phyloP scores from a whole-genome alignment of 2,329 filamentous ascomycete species.

The Fusarium napiforme region DNA sequence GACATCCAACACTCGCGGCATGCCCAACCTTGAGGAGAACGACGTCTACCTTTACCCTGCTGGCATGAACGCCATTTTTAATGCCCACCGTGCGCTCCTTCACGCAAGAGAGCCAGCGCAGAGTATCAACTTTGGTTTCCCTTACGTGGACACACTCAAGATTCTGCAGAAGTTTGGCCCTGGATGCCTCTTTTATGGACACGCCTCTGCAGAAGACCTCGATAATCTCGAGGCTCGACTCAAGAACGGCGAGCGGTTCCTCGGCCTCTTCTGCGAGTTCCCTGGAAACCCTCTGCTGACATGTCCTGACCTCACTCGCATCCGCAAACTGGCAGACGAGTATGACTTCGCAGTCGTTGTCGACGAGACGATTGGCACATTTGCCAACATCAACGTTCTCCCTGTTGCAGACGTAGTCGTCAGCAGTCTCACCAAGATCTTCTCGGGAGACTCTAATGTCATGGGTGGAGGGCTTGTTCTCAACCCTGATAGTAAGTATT shows the following conservation, averaged over 20 bases:
- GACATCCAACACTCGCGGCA: conserved; percentile 62
- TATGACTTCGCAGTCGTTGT: conserved; percentile 92
- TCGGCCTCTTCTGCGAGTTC: conserved; percentile 93
- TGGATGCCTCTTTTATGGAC: conserved; percentile 88
- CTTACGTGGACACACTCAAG: conserved; percentile 96
- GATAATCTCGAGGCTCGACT: conserved; percentile 84
- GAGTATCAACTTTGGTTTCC: conserved; percentile 95
- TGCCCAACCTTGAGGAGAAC: conserved; percentile 77
- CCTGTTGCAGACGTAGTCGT: conserved; percentile 91
- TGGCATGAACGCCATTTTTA: conserved; percentile 97
- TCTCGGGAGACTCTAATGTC: conserved; percentile 97
- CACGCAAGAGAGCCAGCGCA: conserved; percentile 71
- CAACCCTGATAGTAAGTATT: conserved; percentile 76
- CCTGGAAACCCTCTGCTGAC: conserved; percentile 90
- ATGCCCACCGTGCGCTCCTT: conserved; percentile 80
- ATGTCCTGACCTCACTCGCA: conserved; percentile 85
- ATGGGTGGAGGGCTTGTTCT: conserved; percentile 86
- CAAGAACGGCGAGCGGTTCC: conserved; percentile 76
- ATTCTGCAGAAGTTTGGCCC: conserved; percentile 94
- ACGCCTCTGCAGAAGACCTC: conserved; percentile 79
- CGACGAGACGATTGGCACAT: conserved; percentile 96
- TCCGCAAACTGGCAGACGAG: conserved; percentile 79
- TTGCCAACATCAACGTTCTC: conserved; percentile 93
- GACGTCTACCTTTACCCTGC: conserved; percentile 90
- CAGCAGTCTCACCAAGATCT: conserved; percentile 95